Evolutionary conservation across 2,329 filamentous ascomycete genomes (phyloP).

Genomic region (Laburnicola sp.): DNA sequence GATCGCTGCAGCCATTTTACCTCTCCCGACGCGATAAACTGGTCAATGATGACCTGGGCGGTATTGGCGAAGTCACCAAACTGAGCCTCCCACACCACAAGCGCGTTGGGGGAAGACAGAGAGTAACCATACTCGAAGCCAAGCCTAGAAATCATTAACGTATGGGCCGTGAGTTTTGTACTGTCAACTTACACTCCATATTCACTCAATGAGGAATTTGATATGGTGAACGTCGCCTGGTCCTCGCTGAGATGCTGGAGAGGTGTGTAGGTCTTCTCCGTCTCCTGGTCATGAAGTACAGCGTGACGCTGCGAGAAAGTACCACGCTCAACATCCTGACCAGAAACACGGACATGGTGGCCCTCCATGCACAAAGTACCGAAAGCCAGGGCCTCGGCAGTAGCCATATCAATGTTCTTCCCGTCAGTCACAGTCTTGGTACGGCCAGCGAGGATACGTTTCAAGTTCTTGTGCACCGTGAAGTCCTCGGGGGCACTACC

Average conservation of each 20-base stretch:
- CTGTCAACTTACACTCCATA: conserved; percentile 62
- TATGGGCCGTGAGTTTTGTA: not conserved
- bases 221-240: conserved; percentile 94
- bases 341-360: conserved; percentile 95
- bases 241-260: conserved; percentile 86
- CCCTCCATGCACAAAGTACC: conserved; percentile 89
- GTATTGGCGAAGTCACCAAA: conserved; percentile 99
- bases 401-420: conserved; percentile 96
- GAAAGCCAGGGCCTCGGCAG: conserved; percentile 93
- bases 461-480: conserved; percentile 89
- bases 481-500: conserved; percentile 81
- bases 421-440: conserved; percentile 92
- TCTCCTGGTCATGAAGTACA: conserved; percentile 97
- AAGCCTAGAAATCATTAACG: conserved; percentile 58
- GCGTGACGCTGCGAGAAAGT: conserved; percentile 98
- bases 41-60: conserved; percentile 97
- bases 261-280: conserved; percentile 87
- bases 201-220: conserved; percentile 85
- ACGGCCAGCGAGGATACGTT: conserved; percentile 87
- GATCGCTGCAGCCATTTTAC: conserved; percentile 99
- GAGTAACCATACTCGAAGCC: conserved; percentile 99
- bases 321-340: conserved; percentile 98
- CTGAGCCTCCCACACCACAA: conserved; percentile 99
- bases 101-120: conserved; percentile 89
- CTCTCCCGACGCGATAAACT: conserved; percentile 97